Conservation (phyloP, 2,329 filamentous ascomycete genomes). For the Aspergillus sp. region DNA sequence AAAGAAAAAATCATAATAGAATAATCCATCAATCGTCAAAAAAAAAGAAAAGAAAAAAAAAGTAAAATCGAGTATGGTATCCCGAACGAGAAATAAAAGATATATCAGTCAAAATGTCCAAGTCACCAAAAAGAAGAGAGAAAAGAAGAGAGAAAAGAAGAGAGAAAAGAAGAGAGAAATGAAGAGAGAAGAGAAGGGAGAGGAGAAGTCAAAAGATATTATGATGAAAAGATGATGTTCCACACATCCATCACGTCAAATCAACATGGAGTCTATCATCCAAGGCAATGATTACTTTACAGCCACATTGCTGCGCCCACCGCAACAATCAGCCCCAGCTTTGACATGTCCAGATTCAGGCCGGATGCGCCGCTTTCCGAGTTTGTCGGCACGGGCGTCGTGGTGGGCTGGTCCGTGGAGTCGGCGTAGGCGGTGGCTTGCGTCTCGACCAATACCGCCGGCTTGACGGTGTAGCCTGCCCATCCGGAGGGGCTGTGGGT, state of each 20-base stretch:
- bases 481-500: conserved; percentile 9
- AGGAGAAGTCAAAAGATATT: too few species aligned
- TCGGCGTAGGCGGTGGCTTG: conserved; percentile 12
- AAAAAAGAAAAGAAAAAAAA: background rate
- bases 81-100: background rate
- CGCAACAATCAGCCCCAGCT: conserved; percentile 19
- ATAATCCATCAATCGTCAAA: conserved; percentile 5
- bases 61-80: background rate
- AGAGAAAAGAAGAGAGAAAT: background rate
- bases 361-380: conserved; percentile 2
- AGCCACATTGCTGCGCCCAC: conserved; percentile 16
- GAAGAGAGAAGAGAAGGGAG: background rate
- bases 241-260: background rate
- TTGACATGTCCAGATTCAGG: conserved; percentile 12
- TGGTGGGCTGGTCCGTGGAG: background rate
- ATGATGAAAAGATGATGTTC: background rate
- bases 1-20: background rate
- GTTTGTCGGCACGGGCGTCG: conserved; percentile 4
- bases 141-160: background rate
- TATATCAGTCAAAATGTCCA: background rate
- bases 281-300: background rate
- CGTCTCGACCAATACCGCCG: conserved; percentile 27
- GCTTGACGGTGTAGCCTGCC: conserved; percentile 25
- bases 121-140: background rate
- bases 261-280: background rate